Percentiles rank a stretch among this genome's conserved stretches.
Evolutionary conservation across 305 asterid genomes (phyloP).

Genomic region (Withania somnifera): DNA sequence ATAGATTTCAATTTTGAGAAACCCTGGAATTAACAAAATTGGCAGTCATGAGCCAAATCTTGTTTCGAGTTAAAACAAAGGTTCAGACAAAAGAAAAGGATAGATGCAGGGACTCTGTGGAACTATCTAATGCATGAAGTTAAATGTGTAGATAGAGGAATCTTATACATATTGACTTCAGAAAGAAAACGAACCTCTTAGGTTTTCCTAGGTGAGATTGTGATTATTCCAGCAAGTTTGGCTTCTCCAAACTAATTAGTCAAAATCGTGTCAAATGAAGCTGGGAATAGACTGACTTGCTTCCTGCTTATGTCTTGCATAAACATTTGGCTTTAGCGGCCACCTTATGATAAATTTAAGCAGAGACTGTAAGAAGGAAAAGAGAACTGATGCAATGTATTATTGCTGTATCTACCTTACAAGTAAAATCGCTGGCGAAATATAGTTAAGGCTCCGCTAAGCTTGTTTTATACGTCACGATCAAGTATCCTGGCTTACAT

Average conservation of each 20-base stretch:
- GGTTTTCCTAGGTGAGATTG: neutral
- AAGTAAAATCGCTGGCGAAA: neutral
- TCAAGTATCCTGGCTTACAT: too few relatives aligned
- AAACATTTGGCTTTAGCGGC: neutral
- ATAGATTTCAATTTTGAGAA: conserved; percentile 2
- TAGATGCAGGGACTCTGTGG: neutral
- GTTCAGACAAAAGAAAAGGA: neutral
- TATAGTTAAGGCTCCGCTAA: neutral
- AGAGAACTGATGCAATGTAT: neutral
- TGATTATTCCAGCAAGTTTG: neutral
- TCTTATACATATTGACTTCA: neutral
- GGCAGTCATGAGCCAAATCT: conserved; percentile 5
- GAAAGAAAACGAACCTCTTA: neutral
- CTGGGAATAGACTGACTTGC: neutral
- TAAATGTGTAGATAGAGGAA: neutral
- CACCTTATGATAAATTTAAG: neutral
- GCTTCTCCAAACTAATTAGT: neutral
- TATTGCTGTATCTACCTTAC: neutral
- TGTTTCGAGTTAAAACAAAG: neutral
- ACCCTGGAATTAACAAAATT: neutral
- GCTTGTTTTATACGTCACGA: neutral
- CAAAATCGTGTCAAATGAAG: neutral
- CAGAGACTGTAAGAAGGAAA: neutral
- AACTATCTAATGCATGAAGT: neutral
- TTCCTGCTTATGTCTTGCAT: neutral